phyloP scores from a whole-genome alignment of 805 yeast species.

The Barnettozyma vustinii region DNA sequence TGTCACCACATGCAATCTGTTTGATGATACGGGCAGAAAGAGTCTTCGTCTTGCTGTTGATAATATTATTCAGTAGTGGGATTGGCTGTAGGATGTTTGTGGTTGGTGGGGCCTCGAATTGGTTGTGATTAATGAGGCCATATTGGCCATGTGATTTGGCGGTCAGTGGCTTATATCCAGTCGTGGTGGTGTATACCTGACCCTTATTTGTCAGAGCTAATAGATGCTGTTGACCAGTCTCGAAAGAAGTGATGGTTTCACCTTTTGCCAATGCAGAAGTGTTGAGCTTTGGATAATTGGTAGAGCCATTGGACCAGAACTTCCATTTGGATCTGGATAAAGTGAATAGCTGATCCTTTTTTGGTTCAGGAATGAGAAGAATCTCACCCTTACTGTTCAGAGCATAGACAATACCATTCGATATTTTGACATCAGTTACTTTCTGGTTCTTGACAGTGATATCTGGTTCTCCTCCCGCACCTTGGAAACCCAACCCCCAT shows the following conservation, averaged over 20 bases:
- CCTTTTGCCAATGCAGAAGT: slow-evolving; percentile 27
- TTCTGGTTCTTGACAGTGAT: slow-evolving; percentile 42
- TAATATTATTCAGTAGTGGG: slow-evolving; percentile 47
- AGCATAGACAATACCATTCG: slow-evolving; percentile 51
- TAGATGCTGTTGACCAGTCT: slow-evolving; percentile 64
- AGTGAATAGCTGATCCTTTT: slow-evolving; percentile 9
- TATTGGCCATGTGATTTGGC: slow-evolving; percentile 65
- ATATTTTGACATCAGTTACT: slow-evolving; percentile 38
- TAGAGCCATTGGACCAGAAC: slow-evolving; percentile 4
- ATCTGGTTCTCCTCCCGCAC: slow-evolving; percentile 26
- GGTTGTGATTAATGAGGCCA: slow-evolving; percentile 73
- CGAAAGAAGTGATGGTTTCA: slow-evolving; percentile 46
- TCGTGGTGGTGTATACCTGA: slow-evolving; percentile 55
- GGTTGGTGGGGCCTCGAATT: slow-evolving; percentile 50
- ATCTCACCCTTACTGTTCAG: slow-evolving; percentile 33
- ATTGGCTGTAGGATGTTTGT: slow-evolving; percentile 49
- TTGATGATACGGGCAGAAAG: slow-evolving; percentile 40
- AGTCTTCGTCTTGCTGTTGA: slow-evolving; percentile 15
- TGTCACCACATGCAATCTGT: slow-evolving; percentile 66
- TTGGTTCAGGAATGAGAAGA: slow-evolving; percentile 29
- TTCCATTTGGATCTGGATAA: not conserved
- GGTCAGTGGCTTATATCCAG: slow-evolving; percentile 35
- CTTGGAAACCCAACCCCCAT: slow-evolving; percentile 49
- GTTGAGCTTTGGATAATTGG: slow-evolving; percentile 4
- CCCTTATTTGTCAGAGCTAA: slow-evolving; percentile 57